Percentiles rank a stretch among this genome's conserved stretches.
phyloP scores from a whole-genome alignment of 2,329 filamentous ascomycete genomes.

The Corinectria fuckeliana region DNA sequence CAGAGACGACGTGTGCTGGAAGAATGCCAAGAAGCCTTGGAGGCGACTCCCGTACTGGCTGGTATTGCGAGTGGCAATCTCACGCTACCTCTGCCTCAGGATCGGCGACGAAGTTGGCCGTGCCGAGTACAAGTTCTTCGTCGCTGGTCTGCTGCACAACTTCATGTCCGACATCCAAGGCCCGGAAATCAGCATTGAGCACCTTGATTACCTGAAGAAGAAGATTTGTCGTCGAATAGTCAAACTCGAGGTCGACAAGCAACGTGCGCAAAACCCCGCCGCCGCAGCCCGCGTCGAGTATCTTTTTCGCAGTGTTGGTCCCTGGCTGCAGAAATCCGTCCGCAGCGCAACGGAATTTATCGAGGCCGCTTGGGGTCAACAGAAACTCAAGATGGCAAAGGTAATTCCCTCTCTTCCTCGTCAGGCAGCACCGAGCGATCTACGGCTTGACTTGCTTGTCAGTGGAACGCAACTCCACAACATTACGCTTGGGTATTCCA shows the following conservation, averaged over 20 bases:
- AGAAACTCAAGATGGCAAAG: conserved; percentile 31
- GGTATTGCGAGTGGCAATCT: conserved; percentile 63
- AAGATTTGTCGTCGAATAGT: conserved; percentile 36
- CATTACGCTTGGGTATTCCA: conserved; percentile 20
- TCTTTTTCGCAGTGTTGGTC: conserved; percentile 23
- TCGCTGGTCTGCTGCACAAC: conserved; percentile 49
- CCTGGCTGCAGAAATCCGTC: conserved; percentile 14
- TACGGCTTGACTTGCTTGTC: conserved; percentile 24
- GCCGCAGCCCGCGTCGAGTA: conserved; percentile 21
- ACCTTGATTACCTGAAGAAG: conserved; percentile 30
- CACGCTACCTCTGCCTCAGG: conserved; percentile 56
- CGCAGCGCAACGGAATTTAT: conserved; percentile 21
- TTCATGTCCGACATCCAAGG: conserved; percentile 51
- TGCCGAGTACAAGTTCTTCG: conserved; percentile 63
- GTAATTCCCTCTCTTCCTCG: conserved; percentile 28
- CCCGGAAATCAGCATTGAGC: conserved; percentile 21
- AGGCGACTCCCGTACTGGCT: conserved; percentile 69
- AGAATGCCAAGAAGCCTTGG: conserved; percentile 62
- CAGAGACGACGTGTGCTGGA: conserved; percentile 65
- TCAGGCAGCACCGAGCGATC: conserved; percentile 23
- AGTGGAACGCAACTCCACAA: conserved; percentile 19
- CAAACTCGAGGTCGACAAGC: conserved; percentile 33
- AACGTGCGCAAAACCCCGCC: conserved; percentile 12
- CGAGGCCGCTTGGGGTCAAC: conserved; percentile 25
- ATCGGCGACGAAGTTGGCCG: conserved; percentile 37